Evolutionary conservation across 768 basidiomycete species (phyloP).

Genomic region (Clitopilus passeckerianus): DNA sequence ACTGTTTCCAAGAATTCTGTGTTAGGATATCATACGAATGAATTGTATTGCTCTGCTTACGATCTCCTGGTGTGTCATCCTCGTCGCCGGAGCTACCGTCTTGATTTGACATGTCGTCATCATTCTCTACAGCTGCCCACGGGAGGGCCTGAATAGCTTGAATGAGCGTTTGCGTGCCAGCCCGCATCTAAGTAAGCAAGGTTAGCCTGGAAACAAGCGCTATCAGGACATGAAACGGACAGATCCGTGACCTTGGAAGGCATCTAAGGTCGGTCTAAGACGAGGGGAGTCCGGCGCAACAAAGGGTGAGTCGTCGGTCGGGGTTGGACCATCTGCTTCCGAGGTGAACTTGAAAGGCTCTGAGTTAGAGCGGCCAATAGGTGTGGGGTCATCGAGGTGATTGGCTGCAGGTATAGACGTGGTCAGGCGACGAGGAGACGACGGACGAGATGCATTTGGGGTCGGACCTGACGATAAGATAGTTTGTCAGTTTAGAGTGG

Average conservation of each 20-base stretch:
- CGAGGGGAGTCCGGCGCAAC: constrained; percentile 72
- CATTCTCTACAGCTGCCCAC: constrained; percentile 68
- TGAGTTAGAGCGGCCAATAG: neutral
- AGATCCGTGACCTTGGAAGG: constrained; percentile 67
- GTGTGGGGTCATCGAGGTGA: constrained; percentile 15
- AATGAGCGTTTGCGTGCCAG: constrained; percentile 84
- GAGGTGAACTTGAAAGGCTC: neutral
- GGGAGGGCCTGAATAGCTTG: constrained; percentile 86
- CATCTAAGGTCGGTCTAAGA: constrained; percentile 38
- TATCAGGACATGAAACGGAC: constrained; percentile 35
- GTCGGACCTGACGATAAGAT: constrained; percentile 19
- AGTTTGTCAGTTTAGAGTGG: neutral
- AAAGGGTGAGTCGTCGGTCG: constrained; percentile 45
- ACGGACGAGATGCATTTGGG: constrained; percentile 26
- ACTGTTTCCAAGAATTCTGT: constrained; percentile 16
- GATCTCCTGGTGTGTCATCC: constrained; percentile 45
- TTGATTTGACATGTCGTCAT: constrained; percentile 51
- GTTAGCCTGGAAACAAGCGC: constrained; percentile 6
- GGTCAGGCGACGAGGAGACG: constrained; percentile 15
- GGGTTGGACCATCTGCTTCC: neutral
- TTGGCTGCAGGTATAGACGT: constrained; percentile 9
- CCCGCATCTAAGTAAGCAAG: constrained; percentile 59
- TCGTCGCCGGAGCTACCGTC: constrained; percentile 54
- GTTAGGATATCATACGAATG: constrained; percentile 1
- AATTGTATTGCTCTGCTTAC: constrained; percentile 15